phyloP scores from a whole-genome alignment of 2,329 filamentous ascomycete genomes.

The Leptographium procerum region DNA sequence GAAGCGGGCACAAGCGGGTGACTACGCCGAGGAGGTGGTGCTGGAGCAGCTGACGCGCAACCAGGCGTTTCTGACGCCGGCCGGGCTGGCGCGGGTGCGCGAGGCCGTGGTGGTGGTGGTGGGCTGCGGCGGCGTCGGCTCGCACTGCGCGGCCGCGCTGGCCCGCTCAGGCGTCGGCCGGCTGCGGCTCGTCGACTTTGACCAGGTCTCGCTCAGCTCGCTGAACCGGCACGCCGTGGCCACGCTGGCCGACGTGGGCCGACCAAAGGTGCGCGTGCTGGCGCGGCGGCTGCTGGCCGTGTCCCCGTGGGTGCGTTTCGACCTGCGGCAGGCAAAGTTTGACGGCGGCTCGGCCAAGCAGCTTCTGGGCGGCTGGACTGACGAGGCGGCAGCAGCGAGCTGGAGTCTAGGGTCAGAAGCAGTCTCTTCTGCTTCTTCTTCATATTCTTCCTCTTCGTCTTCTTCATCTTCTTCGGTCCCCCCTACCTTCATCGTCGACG shows the following conservation, averaged over 20 bases:
- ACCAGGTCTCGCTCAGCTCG: constrained; percentile 90
- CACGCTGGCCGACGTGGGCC: constrained; percentile 86
- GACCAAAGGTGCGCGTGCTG: constrained; percentile 80
- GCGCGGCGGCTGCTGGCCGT: constrained; percentile 72
- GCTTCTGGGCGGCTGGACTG: constrained; percentile 57
- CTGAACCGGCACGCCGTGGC: constrained; percentile 94
- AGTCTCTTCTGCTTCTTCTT: too few species aligned
- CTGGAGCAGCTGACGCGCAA: constrained; percentile 91
- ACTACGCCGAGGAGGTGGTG: constrained; percentile 69
- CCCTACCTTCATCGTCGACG: constrained; percentile 86
- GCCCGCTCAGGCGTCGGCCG: constrained; percentile 82
- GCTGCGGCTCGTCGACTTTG: constrained; percentile 86
- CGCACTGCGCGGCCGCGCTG: constrained; percentile 77
- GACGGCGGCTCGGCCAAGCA: constrained; percentile 51
- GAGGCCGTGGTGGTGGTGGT: constrained; percentile 79
- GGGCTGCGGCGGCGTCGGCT: constrained; percentile 89
- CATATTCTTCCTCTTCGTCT: too few species aligned
- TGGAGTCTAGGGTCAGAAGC: neutral
- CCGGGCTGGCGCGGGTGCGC: constrained; percentile 69
- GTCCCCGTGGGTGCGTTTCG: constrained; percentile 83
- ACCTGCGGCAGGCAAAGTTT: constrained; percentile 77
- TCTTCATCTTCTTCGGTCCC: constrained; percentile 15
- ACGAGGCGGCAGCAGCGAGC: constrained; percentile 29
- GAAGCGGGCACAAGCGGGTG: constrained; percentile 47
- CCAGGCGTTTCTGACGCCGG: constrained; percentile 75